Conservation (phyloP, 2,329 filamentous ascomycete species). For the Fusarium sp. region DNA sequence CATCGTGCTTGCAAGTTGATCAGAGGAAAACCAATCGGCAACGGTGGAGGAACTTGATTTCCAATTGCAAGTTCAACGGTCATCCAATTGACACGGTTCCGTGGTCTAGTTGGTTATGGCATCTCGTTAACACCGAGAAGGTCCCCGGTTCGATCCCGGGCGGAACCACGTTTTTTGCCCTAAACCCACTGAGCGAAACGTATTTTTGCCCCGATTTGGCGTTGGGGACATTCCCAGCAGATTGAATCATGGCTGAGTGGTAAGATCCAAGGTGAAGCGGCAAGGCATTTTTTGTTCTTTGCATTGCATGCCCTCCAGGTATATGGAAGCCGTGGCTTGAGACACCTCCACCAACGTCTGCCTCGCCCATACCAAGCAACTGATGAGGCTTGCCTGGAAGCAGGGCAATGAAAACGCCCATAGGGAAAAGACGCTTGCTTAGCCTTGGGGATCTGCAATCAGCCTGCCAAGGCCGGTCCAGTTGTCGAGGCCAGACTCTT, state of each 20-base stretch:
- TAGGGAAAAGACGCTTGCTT: accelerated
- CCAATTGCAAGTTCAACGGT: accelerated
- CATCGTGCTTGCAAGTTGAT: accelerated
- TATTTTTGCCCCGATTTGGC: background rate
- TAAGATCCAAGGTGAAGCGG: background rate
- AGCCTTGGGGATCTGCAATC: background rate
- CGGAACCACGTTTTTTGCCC: conserved; percentile 12
- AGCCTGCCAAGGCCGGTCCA: background rate
- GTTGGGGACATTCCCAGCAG: background rate
- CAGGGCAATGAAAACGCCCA: background rate
- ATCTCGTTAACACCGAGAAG: conserved; percentile 31
- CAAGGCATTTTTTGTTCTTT: background rate
- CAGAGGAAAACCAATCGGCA: accelerated
- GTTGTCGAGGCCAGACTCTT: background rate
- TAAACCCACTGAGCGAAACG: accelerated
- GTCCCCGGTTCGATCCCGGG: conserved; percentile 26
- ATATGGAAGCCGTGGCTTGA: background rate
- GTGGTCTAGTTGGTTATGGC: conserved; percentile 30
- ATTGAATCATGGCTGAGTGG: accelerated
- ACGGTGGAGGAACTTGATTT: accelerated
- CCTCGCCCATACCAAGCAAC: background rate
- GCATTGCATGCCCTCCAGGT: accelerated
- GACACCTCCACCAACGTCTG: background rate
- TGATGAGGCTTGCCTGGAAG: background rate
- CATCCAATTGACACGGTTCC: background rate